phyloP scores from a whole-genome alignment of 768 basidiomycete species.

The Dioszegia crocea region DNA sequence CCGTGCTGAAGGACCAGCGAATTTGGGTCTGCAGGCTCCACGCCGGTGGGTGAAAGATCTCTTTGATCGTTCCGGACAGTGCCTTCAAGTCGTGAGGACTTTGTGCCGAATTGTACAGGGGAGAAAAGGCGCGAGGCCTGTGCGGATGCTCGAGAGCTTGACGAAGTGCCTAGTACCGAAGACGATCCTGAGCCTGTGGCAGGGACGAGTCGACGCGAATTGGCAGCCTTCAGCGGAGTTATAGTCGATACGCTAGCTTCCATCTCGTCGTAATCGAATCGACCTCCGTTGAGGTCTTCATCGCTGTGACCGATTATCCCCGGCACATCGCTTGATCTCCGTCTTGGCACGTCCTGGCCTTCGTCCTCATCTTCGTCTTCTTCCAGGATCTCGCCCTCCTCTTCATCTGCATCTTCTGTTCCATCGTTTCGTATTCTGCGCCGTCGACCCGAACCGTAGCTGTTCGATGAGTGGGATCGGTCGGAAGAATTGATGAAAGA shows the following conservation, averaged over 20 bases:
- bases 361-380: constrained; percentile 11
- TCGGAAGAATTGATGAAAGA: constrained; percentile 36
- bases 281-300: not conserved
- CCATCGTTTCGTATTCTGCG: constrained; percentile 4
- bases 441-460: constrained; percentile 8
- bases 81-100: too few species aligned
- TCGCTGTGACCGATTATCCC: not conserved
- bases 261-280: not conserved
- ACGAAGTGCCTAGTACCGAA: not conserved
- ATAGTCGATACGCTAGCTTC: constrained; percentile 13
- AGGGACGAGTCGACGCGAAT: not conserved
- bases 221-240: not conserved
- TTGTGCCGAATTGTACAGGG: too few species aligned
- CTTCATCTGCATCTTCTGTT: constrained; percentile 17
- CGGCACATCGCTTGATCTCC: not conserved
- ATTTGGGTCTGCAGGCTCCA: not conserved
- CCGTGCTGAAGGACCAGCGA: too few species aligned
- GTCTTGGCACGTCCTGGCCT: not conserved
- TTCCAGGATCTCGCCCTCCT: constrained; percentile 10
- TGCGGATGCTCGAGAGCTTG: not conserved
- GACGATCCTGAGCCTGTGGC: not conserved
- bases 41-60: not conserved
- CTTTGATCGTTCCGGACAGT: not conserved
- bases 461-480: not conserved
- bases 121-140: too few species aligned